Base-by-base conservation (phyloP, 139 green algal genomes). In the Cymbomonas tetramitiformis region DNA sequence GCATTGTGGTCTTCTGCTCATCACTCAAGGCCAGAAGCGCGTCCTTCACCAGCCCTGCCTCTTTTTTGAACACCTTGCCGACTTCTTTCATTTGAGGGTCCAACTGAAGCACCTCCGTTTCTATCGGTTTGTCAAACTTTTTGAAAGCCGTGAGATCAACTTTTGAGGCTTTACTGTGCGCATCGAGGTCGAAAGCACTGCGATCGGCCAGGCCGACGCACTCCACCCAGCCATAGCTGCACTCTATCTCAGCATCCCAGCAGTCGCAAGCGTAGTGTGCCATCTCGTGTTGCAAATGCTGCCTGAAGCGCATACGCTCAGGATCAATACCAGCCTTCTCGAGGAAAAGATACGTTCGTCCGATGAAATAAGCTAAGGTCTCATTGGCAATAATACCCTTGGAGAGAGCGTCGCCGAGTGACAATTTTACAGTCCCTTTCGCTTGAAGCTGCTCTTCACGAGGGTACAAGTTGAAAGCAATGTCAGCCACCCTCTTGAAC, bases 321-420 rank as follows among this genome's bases (percentile, higher is more conserved):
- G 74, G 71, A 68, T 94, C 72, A 40, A 97, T 82, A 38, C 90
- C 90, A 3, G 94, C 58, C 23, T 61, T 46, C 33, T 62, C 58
- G 71, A 97, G 78, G 69, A 97, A 96, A 26, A 93, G 73, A 72
- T 85, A 94, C n/a, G 86, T 95, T 55, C 91, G 75, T 23, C 81
- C 91, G 55, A 98, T 97, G 79, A 98, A 98, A 80, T 98, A 98
- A 4, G 72, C 91, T 8, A 98, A 80, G 24, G 91, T 98, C 77
- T 97, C 73, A 71, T 97, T 98, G 62, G 83, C 86, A 46, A 98
- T 89, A 46, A 94, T 90, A 49, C 88, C 84, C 46, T 82, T 59
- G 15, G 9, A 40, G 30, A 97, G 83, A 0, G 90, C 90, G 2
- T 87, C 80, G n/a, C 82, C 79, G 36, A 97, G 74, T 4, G 44